Evolutionary conservation across 1,284 basidiomycete species (phyloP), one percentile per base, ranked within the genome.

Genomic region (Apiotrichum brassicae): DNA sequence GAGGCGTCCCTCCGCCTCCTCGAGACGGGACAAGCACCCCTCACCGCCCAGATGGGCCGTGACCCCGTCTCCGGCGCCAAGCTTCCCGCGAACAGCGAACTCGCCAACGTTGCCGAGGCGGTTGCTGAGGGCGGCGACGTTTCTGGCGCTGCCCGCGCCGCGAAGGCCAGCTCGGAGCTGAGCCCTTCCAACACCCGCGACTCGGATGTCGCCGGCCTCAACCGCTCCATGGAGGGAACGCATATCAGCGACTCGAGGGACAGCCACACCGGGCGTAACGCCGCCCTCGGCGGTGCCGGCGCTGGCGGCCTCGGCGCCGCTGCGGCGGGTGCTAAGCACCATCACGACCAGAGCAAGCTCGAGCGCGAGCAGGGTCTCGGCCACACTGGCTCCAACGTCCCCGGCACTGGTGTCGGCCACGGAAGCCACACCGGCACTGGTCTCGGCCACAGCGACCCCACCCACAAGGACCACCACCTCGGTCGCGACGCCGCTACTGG

Each of bases 11-110:
- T 34, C 24, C 9, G 16, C 30, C 33, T 49, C 18, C 36, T 44
- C 43, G 43, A 49, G 24, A 33, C 23, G 23, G 48, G 42, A 35
- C 18, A 28, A n/a, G 39, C 39, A 25, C 43, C 43, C 11, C 18
- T 46, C 25, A 26, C 35, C 6, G 43, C 43, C 25, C 13, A 13
- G 11, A 46, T 46, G 43, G 43, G 43, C 26, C 43, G 43, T 25
- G 43, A 46, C 35, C 43, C 43, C 43, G 18, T 46, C 19, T 37
- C 43, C 1, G 43, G 43, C 5, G 43, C 43, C 12, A 26, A 22
- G 18, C 43, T 46, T 6, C 12, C n/a, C 14, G 1, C 16, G 7
- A 13, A 13, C 16, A 23, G 33, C 13, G 6, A 13, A 9, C 43
- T 46, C 13, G 35, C 35, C 34, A 14, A 28, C 18, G 43, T 38